Evolutionary conservation across 768 basidiomycete genomes (phyloP).

Genomic region (Auricularia auricula-judae): DNA sequence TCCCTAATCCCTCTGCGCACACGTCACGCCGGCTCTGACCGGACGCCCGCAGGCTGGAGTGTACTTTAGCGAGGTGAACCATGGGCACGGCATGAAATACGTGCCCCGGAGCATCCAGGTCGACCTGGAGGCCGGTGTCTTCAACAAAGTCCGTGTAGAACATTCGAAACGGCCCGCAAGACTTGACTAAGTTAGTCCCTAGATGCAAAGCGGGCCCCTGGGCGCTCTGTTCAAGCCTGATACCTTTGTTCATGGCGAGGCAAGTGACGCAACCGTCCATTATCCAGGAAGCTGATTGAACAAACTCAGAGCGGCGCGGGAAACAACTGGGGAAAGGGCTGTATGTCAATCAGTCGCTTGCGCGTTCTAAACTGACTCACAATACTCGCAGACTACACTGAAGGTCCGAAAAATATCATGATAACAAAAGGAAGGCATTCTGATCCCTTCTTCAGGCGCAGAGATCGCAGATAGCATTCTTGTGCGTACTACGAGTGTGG

Average conservation of each 20-base stretch:
- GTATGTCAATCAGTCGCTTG: not conserved
- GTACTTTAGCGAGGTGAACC: slow-evolving; percentile 62
- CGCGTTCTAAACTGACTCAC: not conserved
- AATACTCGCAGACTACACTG: slow-evolving; percentile 1
- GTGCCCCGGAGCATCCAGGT: slow-evolving; percentile 86
- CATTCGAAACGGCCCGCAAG: not conserved
- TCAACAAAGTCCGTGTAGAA: slow-evolving; percentile 47
- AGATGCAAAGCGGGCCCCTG: slow-evolving; percentile 59
- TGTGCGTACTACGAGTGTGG: slow-evolving; percentile 65
- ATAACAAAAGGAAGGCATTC: not conserved
- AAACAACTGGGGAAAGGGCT: slow-evolving; percentile 7
- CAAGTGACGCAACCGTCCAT: too few species aligned
- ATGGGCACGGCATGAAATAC: slow-evolving; percentile 45
- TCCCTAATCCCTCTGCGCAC: slow-evolving; percentile 7
- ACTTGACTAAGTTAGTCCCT: slow-evolving; percentile 5
- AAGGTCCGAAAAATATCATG: not conserved
- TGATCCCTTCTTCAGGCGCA: slow-evolving; percentile 43
- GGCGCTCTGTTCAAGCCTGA: slow-evolving; percentile 80
- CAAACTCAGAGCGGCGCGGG: slow-evolving; percentile 1
- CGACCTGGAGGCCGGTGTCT: slow-evolving; percentile 83
- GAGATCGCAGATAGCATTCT: slow-evolving; percentile 83
- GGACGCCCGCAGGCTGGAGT: slow-evolving; percentile 47
- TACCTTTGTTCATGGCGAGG: slow-evolving; percentile 2
- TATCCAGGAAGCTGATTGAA: too few species aligned
- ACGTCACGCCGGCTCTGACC: not conserved